phyloP scores from a whole-genome alignment of 2,329 filamentous ascomycete genomes.

The Aschersonia sp. region DNA sequence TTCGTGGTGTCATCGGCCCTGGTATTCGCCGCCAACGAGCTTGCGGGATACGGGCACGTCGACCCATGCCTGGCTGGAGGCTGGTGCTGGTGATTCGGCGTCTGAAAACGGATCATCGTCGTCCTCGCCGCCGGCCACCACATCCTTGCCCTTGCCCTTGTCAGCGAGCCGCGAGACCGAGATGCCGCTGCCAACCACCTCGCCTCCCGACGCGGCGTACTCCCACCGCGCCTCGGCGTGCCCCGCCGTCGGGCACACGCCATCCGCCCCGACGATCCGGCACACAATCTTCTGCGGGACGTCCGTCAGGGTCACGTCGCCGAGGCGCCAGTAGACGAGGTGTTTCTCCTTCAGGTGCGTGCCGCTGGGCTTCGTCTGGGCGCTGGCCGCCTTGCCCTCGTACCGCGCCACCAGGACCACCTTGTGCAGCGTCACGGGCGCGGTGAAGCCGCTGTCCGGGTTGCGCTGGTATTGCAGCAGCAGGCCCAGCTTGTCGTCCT shows the following conservation, averaged over 20 bases:
- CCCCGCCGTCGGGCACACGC: constrained; percentile 55
- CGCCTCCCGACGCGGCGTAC: constrained; percentile 24
- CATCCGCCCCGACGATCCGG: constrained; percentile 60
- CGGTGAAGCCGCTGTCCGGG: constrained; percentile 39
- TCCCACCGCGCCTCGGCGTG: constrained; percentile 79
- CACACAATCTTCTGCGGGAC: constrained; percentile 68
- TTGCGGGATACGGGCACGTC: constrained; percentile 52
- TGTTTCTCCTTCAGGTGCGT: constrained; percentile 66
- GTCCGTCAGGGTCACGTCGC: constrained; percentile 53
- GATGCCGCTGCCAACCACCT: constrained; percentile 43
- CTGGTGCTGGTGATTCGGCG: constrained; percentile 8
- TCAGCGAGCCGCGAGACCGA: constrained; percentile 41
- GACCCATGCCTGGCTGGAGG: constrained; percentile 38
- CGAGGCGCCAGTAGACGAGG: constrained; percentile 67
- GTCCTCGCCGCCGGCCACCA: constrained; percentile 37
- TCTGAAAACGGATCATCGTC: constrained; percentile 47
- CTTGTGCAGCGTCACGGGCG: constrained; percentile 44
- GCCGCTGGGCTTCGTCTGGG: constrained; percentile 67
- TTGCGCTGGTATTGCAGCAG: constrained; percentile 78
- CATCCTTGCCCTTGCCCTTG: constrained; percentile 38
- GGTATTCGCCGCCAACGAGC: constrained; percentile 63
- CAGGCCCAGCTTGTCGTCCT: constrained; percentile 73
- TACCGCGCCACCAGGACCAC: constrained; percentile 60
- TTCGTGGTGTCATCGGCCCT: constrained; percentile 22
- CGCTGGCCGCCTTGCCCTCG: constrained; percentile 51